Evolutionary conservation across 2,329 filamentous ascomycete genomes (phyloP).

Genomic region (Beauveria bassiana): DNA sequence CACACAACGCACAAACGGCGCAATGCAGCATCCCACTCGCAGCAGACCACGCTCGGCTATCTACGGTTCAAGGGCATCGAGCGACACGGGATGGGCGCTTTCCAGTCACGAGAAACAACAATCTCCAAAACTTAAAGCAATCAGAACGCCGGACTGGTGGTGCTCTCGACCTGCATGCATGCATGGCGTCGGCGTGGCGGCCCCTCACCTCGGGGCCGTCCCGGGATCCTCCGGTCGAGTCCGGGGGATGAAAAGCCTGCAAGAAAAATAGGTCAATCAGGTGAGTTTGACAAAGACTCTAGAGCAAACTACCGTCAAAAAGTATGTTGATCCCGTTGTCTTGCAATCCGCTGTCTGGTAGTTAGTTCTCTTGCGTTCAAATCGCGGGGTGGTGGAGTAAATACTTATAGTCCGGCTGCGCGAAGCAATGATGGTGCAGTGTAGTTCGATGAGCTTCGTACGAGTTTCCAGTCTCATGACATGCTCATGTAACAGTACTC

Average conservation of each 20-base stretch:
- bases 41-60: no score
- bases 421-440: background rate
- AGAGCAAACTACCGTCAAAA: no score
- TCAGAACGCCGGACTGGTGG: background rate
- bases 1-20: background rate
- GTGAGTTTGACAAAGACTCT: background rate
- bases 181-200: background rate
- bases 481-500: background rate
- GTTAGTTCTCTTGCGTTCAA: no score
- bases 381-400: background rate
- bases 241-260: background rate
- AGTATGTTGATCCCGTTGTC: no score
- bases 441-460: background rate
- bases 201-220: background rate
- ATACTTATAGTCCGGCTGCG: background rate
- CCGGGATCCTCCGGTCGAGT: background rate
- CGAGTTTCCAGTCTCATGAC: background rate
- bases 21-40: background rate
- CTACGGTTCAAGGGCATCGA: no score
- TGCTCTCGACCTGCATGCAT: background rate
- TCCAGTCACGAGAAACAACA: background rate
- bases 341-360: no score
- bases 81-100: no score
- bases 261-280: no score
- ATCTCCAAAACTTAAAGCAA: background rate